phyloP scores from a whole-genome alignment of 2,329 filamentous ascomycete genomes.

The Corynespora cassiicola region DNA sequence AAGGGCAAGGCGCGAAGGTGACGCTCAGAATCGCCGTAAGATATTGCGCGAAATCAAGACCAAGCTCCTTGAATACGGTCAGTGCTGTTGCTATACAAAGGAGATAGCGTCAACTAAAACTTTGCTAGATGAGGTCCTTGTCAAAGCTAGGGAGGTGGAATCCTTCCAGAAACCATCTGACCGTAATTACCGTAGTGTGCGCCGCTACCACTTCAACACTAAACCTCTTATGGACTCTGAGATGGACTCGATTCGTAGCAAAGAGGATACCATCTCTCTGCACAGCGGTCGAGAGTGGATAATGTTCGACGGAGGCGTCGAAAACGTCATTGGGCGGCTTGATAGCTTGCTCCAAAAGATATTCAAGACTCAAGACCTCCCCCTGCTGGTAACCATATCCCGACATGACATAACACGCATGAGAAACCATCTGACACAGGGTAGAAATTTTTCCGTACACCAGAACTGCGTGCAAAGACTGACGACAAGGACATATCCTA shows the following conservation, averaged over 20 bases:
- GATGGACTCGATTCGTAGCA: constrained; percentile 44
- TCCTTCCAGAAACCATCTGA: constrained; percentile 47
- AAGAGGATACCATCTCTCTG: constrained; percentile 51
- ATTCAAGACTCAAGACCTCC: constrained; percentile 25
- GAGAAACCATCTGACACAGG: neutral
- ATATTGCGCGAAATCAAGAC: constrained; percentile 39
- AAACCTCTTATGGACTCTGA: constrained; percentile 45
- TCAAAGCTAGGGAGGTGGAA: constrained; percentile 46
- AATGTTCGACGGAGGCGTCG: constrained; percentile 48
- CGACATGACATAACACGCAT: neutral
- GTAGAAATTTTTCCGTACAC: constrained; percentile 47
- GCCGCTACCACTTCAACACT: constrained; percentile 43
- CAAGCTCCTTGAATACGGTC: constrained; percentile 45
- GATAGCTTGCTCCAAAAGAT: constrained; percentile 30
- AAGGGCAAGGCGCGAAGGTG: constrained; percentile 17
- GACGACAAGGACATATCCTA: constrained; percentile 39
- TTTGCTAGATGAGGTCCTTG: constrained; percentile 41
- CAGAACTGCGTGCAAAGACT: constrained; percentile 47
- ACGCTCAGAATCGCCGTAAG: constrained; percentile 26
- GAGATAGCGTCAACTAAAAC: constrained; percentile 1
- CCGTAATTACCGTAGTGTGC: constrained; percentile 48
- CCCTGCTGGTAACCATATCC: constrained; percentile 28
- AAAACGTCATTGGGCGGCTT: constrained; percentile 35
- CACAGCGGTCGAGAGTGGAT: constrained; percentile 49
- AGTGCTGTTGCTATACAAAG: neutral